Evolutionary conservation across 2,329 filamentous ascomycete genomes (phyloP).

Genomic region (Blumeria graminis): DNA sequence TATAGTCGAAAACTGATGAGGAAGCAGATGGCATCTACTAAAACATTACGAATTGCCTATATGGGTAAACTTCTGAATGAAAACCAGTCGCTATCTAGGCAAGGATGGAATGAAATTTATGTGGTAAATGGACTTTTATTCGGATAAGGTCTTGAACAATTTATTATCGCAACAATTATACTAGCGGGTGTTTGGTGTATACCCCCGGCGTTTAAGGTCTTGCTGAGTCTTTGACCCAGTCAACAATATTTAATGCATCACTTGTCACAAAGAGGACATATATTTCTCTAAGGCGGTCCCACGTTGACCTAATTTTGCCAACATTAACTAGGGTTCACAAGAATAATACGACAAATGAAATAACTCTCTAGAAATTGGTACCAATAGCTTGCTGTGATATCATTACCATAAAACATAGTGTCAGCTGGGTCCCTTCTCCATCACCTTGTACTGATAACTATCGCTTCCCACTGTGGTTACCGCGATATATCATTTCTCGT

Average conservation of each 20-base stretch:
- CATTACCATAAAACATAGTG: too few species aligned
- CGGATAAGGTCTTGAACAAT: constrained; percentile 2
- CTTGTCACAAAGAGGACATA: too few species aligned
- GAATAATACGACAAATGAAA: too few species aligned
- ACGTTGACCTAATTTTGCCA: too few species aligned
- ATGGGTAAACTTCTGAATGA: constrained; percentile 61
- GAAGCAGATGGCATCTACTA: constrained; percentile 26
- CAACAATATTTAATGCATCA: too few species aligned
- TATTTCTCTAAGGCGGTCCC: too few species aligned
- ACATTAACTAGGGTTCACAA: too few species aligned
- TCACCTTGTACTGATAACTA: too few species aligned
- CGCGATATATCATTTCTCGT: too few species aligned
- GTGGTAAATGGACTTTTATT: constrained; percentile 52
- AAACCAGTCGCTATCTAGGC: constrained; percentile 33
- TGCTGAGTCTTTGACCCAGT: not conserved
- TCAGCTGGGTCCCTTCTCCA: too few species aligned
- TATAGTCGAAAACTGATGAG: constrained; percentile 1
- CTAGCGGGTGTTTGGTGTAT: constrained; percentile 1
- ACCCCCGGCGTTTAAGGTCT: constrained; percentile 4
- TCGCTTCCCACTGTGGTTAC: too few species aligned
- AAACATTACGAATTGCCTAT: constrained; percentile 49
- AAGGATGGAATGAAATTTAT: constrained; percentile 55
- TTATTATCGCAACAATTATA: too few species aligned
- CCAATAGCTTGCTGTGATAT: not conserved
- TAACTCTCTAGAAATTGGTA: not conserved